phyloP scores from a whole-genome alignment of 2,329 filamentous ascomycete species.

The Ilyonectria robusta region DNA sequence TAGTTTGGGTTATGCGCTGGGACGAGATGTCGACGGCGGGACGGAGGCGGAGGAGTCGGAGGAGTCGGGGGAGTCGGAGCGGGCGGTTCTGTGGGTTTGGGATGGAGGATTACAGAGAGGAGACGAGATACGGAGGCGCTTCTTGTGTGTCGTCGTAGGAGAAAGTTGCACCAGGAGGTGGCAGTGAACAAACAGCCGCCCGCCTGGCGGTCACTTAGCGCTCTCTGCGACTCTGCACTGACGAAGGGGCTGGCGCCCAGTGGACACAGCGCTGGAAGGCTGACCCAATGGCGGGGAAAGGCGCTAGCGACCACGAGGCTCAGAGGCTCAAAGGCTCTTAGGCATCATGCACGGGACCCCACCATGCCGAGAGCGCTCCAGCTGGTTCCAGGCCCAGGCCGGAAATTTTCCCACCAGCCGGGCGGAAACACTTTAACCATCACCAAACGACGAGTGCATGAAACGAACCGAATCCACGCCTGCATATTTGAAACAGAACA shows the following conservation, averaged over 20 bases:
- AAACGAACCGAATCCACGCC: background rate
- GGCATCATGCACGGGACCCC: slow-evolving; percentile 30
- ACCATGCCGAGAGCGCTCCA: slow-evolving; percentile 22
- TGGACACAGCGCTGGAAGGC: background rate
- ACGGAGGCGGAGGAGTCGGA: background rate
- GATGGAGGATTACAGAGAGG: background rate
- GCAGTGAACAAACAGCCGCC: slow-evolving; percentile 17
- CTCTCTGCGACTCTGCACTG: background rate
- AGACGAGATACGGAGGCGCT: background rate
- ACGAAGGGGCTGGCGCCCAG: slow-evolving; percentile 3
- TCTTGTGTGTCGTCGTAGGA: background rate
- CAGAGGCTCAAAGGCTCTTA: background rate
- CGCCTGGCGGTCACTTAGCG: background rate
- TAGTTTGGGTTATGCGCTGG: slow-evolving; percentile 11
- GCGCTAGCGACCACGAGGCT: slow-evolving; percentile 20
- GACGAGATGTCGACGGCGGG: background rate
- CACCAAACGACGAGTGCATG: slow-evolving; percentile 1
- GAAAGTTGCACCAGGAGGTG: slow-evolving; percentile 18
- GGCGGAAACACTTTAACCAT: slow-evolving; percentile 24
- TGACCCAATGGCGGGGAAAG: background rate
- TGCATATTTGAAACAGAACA: background rate
- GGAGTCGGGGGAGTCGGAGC: background rate
- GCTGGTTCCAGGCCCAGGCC: slow-evolving; percentile 12
- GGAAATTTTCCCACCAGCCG: slow-evolving; percentile 20
- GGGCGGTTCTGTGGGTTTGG: background rate